Base-by-base conservation (phyloP, 2,329 filamentous ascomycete genomes). In the Pseudovirgaria hyperparasitica region DNA sequence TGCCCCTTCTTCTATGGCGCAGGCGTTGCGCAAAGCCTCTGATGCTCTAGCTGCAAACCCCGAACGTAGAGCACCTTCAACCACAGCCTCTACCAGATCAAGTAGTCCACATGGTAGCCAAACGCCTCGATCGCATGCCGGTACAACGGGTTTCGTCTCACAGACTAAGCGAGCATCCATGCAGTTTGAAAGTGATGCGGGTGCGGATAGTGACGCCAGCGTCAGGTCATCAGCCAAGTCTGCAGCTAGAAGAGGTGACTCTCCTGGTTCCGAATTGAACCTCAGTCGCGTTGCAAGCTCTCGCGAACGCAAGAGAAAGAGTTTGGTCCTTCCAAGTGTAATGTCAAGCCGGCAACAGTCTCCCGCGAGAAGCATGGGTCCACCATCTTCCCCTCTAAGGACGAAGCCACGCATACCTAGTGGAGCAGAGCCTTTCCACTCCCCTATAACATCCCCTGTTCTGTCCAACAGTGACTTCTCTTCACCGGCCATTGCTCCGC, bases 51-150 rank as follows among this genome's bases (percentile, higher is more conserved):
- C 57, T 15, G 50, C 54, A 18, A 53, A 57, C 23, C 46, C 56
- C 2, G 61, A 61, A 22, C 58, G 63, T 14, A 59, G 64, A 32
- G 54, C 61, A 12, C 76, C 76, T 27, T 73, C 79, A 33, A 58
- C 76, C 35, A 61, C 80, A 14, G 72, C 73, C 16, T 92, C 85
- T 2, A 87, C 82, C 2, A 70, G 82, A 36, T 92, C 90, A 4
- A 90, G 73, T 48, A 98, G 90, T 48, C 90, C 90, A 1, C 76
- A 76, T 50, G 86, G 92, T 52, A 90, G 84, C 12, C 81, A 82
- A 8, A 98, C 90, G 4, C 90, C 90, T 8, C 76, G 82, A 36
- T 96, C 87, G 0, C 76, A 87, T 42, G 74, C 70, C 26, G 71
- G 68, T 35, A 60, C 61, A 29, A 62, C 58, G 41, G 70, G 61